A percentile compares a stretch with the other conserved stretches of the same genome.
Conservation (phyloP, 2,329 filamentous ascomycete genomes). For the Helotiales sp. region DNA sequence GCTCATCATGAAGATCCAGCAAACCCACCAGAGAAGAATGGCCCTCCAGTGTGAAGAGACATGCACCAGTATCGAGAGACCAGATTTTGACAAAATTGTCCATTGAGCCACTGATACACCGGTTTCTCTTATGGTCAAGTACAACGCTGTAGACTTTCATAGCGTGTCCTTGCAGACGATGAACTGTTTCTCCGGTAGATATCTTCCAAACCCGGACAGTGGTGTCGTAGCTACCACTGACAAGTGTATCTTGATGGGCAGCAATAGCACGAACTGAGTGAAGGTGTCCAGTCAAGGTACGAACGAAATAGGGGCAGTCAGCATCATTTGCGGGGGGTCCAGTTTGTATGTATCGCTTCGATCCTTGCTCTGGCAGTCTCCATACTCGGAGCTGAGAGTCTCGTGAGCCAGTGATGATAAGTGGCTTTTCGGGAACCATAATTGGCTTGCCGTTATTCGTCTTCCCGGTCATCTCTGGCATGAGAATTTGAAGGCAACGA, state of each 20-base stretch:
- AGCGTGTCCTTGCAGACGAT: constrained; percentile 83
- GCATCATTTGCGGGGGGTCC: constrained; percentile 73
- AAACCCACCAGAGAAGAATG: constrained; percentile 92
- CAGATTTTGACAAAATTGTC: constrained; percentile 98
- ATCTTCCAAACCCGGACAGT: constrained; percentile 97
- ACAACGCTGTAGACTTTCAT: constrained; percentile 98
- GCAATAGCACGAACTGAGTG: constrained; percentile 97
- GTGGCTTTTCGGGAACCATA: constrained; percentile 90
- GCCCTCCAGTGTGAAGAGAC: constrained; percentile 88
- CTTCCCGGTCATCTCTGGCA: constrained; percentile 79
- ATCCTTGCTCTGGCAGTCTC: constrained; percentile 83
- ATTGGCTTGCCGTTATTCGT: constrained; percentile 73
- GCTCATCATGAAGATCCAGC: constrained; percentile 85
- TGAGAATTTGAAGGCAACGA: constrained; percentile 90
- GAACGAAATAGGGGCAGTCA: constrained; percentile 94
- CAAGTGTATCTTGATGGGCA: constrained; percentile 91
- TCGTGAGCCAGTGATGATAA: constrained; percentile 96
- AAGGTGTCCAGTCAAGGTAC: constrained; percentile 81
- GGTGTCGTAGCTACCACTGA: constrained; percentile 95
- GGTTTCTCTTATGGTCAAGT: constrained; percentile 85
- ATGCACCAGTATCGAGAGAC: constrained; percentile 85
- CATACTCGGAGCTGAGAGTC: constrained; percentile 94
- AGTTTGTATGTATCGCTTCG: constrained; percentile 78
- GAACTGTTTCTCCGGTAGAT: constrained; percentile 86
- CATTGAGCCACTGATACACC: constrained; percentile 98